A percentile compares a stretch with the other conserved stretches of the same genome.
These are phyloP conservation scores for Colletotrichum theobromicola DNA, from an alignment of 2,329 filamentous ascomycete genomes.

Conservation along the genomic window DNA sequence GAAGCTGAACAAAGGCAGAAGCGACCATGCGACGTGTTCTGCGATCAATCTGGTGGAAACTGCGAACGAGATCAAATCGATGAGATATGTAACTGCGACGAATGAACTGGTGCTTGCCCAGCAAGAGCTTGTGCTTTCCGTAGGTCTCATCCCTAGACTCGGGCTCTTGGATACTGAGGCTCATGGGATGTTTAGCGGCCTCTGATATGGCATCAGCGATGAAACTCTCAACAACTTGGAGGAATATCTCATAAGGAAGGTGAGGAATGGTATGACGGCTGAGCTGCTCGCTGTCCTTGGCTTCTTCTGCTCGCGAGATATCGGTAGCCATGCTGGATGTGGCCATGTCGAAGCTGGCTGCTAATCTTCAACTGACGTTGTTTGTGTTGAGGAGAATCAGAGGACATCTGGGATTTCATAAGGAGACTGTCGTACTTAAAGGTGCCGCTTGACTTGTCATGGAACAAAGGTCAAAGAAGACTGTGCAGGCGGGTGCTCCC, in stretches of 20 bases:
- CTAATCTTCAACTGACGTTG: background rate
- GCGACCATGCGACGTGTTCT: background rate
- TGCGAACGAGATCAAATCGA: background rate
- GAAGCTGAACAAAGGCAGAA: background rate
- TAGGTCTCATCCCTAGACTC: background rate
- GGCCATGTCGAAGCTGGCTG: background rate
- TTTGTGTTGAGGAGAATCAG: background rate
- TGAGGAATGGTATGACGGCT: background rate
- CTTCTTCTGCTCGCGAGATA: background rate
- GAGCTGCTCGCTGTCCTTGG: background rate
- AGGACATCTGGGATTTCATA: background rate
- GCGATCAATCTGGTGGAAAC: background rate
- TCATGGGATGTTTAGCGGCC: background rate
- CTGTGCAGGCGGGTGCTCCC: background rate
- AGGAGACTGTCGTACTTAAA: background rate
- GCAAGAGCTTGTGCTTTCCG: background rate
- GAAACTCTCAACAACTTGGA: background rate
- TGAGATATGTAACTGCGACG: background rate
- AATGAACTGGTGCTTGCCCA: background rate
- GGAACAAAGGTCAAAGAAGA: background rate
- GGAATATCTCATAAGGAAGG: background rate
- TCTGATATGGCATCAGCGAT: background rate
- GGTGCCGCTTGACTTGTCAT: background rate
- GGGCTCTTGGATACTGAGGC: background rate
- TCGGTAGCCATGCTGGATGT: background rate